Base-by-base conservation (phyloP, 2,329 filamentous ascomycete genomes). In the Botrytis tulipae region DNA sequence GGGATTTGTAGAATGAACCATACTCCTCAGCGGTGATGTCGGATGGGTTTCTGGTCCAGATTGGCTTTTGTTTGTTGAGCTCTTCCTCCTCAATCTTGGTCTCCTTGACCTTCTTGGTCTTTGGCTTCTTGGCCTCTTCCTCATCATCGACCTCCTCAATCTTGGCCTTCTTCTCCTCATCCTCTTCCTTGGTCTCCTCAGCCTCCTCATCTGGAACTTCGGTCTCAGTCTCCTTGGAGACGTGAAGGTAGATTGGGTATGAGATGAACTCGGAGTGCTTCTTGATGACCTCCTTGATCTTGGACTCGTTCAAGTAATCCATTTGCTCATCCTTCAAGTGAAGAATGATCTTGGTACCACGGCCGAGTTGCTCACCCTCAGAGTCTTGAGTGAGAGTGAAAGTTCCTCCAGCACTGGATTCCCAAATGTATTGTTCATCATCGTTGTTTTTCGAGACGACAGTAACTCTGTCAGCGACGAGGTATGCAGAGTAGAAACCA, bases 211-310 rank as follows among this genome's bases (percentile, higher is more conserved):
- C 74, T 59, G 67, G 95, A 77, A 98, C 94, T 89, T 99, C 96
- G 82, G 90, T 98, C 93, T 99, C 96, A 78, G 92, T 95, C 93
- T 99, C 96, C 93, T 99, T 99, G 85, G 93, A 86, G 83, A 99
- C 95, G 88, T 99, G 96, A 80, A 99, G 95, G 90, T 98, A 99
- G 92, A 99, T 99, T 83, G 96, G 96, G 90, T 99, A 99, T 70
- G 96, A 98, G 89, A 99, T 99, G 90, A 99, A 99, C 89, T 99
- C 96, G 83, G 96, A 98, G 93, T 99, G 96, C 93, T 99, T 99
- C 94, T 98, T 98, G 89, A 99, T 95, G 79, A 99, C 95, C 90
- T 99, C 96, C 93, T 99, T 99, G 89, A 99, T 92, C 90, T 95
- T 96, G 89, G 89, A 89, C 92, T 99, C 96, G 86, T 98, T 97